Evolutionary conservation across 331 rosid species (phyloP), one percentile per base, ranked within the genome.

Genomic region (Erythrophleum ivorense): DNA sequence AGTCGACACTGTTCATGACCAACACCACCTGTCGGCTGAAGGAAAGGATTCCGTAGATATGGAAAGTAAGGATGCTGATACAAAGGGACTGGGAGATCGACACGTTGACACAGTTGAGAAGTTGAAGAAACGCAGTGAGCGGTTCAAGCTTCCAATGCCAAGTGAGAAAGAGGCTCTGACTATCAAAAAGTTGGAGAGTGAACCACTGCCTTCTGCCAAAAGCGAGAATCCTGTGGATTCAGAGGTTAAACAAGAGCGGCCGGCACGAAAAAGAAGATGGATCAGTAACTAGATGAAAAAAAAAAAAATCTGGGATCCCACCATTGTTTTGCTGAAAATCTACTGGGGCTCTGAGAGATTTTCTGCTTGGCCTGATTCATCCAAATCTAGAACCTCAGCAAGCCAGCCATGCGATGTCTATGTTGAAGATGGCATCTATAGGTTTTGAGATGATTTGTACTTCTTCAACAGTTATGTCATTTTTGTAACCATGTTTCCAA

Each of bases 111-210:
- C 99, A 2, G 98, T 94, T 11, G 99, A 96, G 97, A 91, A 91
- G 90, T 86, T 96, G 88, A 96, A 96, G 91, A 96, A 96, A 85
- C 90, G 99, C 43, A 96, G 99, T 1, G 99, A 96, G 89, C 90
- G 99, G 77, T 94, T 96, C 97, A 94, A 91, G 92, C 98, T 91
- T 76, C 99, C 98, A 7, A 86, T 96, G 97, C 98, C 98, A 3
- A 92, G 92, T 78, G 99, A 94, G 81, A 96, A 94, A 86, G 99
- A 96, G 63, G 86, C 93, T 38, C 21, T 71, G 53, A 79, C 78
- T 58, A 81, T 86, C 5, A 96, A 90, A 77, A 96, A 90, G 89
- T 49, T 92, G 82, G 99, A 96, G 88, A 86, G 78, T 63, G 99
- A 92, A 85, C 88, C 90, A 57, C 86, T 86, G 82, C 90, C 97